Evolutionary conservation across 2,329 filamentous ascomycete species (phyloP).

Genomic region (Cladorrhinum sp.): DNA sequence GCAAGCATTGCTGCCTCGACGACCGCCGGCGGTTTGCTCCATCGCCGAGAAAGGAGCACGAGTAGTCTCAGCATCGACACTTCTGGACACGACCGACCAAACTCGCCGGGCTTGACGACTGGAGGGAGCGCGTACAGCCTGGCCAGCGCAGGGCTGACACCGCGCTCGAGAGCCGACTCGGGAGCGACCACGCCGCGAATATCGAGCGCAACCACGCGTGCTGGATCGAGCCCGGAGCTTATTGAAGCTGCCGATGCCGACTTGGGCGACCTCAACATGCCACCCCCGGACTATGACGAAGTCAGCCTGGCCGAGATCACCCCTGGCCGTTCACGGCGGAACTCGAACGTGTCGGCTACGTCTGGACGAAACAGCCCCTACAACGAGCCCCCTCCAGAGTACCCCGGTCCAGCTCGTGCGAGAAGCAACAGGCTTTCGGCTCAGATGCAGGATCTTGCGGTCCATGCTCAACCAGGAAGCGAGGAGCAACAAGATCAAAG

Average conservation of each 20-base stretch:
- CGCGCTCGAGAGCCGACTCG: conserved; percentile 44
- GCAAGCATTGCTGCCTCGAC: conserved; percentile 54
- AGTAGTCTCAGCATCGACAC: conserved; percentile 52
- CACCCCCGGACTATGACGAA: conserved; percentile 52
- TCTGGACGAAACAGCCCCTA: conserved; percentile 42
- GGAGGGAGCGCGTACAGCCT: conserved; percentile 22
- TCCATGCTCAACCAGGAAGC: conserved; percentile 11
- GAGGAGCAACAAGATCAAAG: conserved; percentile 26
- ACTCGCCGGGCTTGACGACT: conserved; percentile 22
- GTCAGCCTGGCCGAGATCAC: conserved; percentile 33
- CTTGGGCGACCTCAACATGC: conserved; percentile 45
- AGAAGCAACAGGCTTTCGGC: conserved; percentile 34
- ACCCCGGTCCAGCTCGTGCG: conserved; percentile 40
- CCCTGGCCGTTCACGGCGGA: conserved; percentile 29
- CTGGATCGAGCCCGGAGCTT: conserved; percentile 52
- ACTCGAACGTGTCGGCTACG: conserved; percentile 22
- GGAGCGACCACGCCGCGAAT: conserved; percentile 40
- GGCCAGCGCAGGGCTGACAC: conserved; percentile 35
- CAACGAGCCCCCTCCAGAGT: conserved; percentile 51
- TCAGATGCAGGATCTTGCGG: conserved; percentile 32
- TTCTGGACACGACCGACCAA: conserved; percentile 21
- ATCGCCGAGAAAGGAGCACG: conserved; percentile 47
- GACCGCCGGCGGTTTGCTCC: conserved; percentile 25
- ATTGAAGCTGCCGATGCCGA: conserved; percentile 46
- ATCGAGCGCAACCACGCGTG: conserved; percentile 33